phyloP scores from a whole-genome alignment of 345 rosid genomes.

The Fremontodendron californicum region DNA sequence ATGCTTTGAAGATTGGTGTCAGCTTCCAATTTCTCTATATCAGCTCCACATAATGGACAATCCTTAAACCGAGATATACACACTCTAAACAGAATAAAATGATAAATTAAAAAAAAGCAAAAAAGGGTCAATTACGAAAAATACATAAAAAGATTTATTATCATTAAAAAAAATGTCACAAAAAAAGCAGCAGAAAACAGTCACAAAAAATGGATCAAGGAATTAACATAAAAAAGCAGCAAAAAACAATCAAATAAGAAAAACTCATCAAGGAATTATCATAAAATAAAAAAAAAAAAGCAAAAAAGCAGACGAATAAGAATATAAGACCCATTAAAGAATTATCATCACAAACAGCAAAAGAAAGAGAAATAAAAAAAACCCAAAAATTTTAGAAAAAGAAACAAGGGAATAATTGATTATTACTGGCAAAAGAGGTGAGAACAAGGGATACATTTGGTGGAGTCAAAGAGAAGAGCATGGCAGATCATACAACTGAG shows the following conservation, averaged over 20 bases:
- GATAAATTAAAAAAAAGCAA: background rate
- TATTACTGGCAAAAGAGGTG: constrained; percentile 83
- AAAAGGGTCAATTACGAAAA: too few species aligned
- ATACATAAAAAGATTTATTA: too few species aligned
- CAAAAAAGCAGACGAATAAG: background rate
- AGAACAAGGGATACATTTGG: constrained; percentile 88
- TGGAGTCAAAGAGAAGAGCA: constrained; percentile 68
- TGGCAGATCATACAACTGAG: constrained; percentile 91
- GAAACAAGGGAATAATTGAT: background rate
- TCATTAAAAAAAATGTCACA: too few species aligned
- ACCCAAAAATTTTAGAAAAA: background rate
- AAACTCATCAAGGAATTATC: background rate
- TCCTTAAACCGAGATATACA: constrained; percentile 80
- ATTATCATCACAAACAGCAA: background rate
- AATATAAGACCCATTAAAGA: background rate
- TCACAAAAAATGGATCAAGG: too few species aligned
- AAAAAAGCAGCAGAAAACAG: too few species aligned
- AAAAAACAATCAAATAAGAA: background rate
- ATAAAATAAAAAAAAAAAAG: background rate
- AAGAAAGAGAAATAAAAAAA: background rate
- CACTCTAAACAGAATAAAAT: constrained; percentile 22
- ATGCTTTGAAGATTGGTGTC: constrained; percentile 66
- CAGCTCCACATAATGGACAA: constrained; percentile 96
- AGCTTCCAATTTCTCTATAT: constrained; percentile 72
- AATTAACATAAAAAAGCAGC: too few species aligned